phyloP scores from a whole-genome alignment of 2,329 filamentous ascomycete genomes.

The Exophiala lecanii-corni region DNA sequence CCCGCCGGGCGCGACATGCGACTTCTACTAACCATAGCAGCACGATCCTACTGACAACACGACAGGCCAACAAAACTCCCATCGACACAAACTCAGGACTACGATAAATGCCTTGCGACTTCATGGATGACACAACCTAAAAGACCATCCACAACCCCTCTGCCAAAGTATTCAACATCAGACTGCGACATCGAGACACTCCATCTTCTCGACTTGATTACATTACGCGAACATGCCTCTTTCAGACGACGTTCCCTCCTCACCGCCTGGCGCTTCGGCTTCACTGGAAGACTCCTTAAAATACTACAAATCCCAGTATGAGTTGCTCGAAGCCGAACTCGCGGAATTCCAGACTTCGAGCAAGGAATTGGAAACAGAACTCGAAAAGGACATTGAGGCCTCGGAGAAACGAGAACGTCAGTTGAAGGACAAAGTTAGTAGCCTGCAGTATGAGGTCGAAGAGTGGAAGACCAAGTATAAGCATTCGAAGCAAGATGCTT shows the following conservation, averaged over 20 bases:
- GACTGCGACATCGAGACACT: conserved; percentile 1
- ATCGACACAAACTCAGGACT: not conserved
- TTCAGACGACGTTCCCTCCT: conserved; percentile 28
- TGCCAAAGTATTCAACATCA: not conserved
- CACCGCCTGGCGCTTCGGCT: conserved; percentile 36
- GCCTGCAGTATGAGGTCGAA: conserved; percentile 80
- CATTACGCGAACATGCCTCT: conserved; percentile 17
- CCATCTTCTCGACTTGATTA: not conserved
- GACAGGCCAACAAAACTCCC: not conserved
- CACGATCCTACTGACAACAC: not conserved
- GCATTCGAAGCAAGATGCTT: conserved; percentile 85
- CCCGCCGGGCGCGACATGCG: not conserved
- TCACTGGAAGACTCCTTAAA: conserved; percentile 68
- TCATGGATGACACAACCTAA: conserved; percentile 3
- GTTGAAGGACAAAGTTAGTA: conserved; percentile 82
- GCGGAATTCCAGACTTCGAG: conserved; percentile 92
- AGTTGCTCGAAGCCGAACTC: conserved; percentile 83
- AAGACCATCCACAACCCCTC: conserved; percentile 13
- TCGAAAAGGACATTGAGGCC: conserved; percentile 93
- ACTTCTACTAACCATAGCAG: conserved; percentile 3
- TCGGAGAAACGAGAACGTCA: conserved; percentile 88
- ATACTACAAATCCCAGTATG: conserved; percentile 96
- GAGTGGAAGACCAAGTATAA: conserved; percentile 99
- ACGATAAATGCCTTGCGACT: too few relatives aligned
- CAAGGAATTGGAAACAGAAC: conserved; percentile 85